Evolutionary conservation across 2,329 filamentous ascomycete genomes (phyloP).

Genomic region (Aspergillus viridinutans): DNA sequence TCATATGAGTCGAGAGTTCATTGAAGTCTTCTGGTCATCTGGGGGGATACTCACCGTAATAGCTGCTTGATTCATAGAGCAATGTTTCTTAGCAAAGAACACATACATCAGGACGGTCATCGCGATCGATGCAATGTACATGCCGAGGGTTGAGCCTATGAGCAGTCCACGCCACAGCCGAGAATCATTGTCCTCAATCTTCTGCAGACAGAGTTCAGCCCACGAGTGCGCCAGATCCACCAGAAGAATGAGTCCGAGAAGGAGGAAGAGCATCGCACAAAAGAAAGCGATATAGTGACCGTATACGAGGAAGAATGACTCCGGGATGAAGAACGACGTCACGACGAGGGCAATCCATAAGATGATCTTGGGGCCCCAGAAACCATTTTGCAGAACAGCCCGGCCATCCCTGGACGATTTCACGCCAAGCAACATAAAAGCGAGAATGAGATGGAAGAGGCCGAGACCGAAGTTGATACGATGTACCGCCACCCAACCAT

Average conservation of each 20-base stretch:
- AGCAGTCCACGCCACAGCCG: conserved; percentile 78
- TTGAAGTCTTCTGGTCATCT: background rate
- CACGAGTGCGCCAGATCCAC: conserved; percentile 95
- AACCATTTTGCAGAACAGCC: conserved; percentile 92
- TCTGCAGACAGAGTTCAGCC: conserved; percentile 91
- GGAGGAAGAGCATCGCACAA: conserved; percentile 86
- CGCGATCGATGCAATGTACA: conserved; percentile 85
- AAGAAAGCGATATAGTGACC: conserved; percentile 88
- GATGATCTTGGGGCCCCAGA: conserved; percentile 94
- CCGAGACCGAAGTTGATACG: conserved; percentile 97
- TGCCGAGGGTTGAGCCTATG: conserved; percentile 85
- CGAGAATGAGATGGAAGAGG: conserved; percentile 85
- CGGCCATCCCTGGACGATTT: conserved; percentile 81
- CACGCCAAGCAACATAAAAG: conserved; percentile 79
- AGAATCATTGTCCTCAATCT: conserved; percentile 88
- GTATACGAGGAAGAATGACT: conserved; percentile 91
- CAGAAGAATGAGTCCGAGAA: conserved; percentile 85
- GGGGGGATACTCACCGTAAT: conserved; percentile 62
- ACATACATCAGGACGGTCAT: conserved; percentile 98
- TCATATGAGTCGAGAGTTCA: conserved; percentile 12
- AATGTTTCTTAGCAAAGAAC: conserved; percentile 80
- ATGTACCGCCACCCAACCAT: conserved; percentile 94
- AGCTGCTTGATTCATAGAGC: conserved; percentile 93
- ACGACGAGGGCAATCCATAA: conserved; percentile 84
- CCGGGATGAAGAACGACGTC: conserved; percentile 90